Conservation (phyloP, 2,329 filamentous ascomycete species). For the Alternaria sp. region DNA sequence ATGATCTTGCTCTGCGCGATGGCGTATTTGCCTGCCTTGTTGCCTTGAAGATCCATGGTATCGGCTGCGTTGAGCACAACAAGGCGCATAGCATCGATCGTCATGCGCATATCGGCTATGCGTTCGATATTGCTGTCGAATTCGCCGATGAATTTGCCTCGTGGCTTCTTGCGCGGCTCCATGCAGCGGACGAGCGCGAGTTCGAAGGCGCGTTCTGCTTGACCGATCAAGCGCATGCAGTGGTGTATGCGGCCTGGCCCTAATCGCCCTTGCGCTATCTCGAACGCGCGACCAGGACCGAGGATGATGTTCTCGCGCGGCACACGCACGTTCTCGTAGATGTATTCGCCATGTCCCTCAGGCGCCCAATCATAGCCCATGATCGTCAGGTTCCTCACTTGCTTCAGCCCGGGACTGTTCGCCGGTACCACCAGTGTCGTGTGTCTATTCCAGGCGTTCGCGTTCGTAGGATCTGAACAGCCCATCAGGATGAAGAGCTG, state of each 20-base stretch:
- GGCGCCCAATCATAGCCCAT: slow-evolving; percentile 54
- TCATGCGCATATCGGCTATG: slow-evolving; percentile 52
- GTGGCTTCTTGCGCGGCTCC: slow-evolving; percentile 48
- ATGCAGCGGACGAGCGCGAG: slow-evolving; percentile 49
- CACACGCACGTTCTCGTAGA: slow-evolving; percentile 51
- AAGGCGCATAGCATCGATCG: slow-evolving; percentile 49
- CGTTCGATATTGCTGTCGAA: slow-evolving; percentile 53
- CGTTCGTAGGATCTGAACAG: slow-evolving; percentile 50
- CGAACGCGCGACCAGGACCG: slow-evolving; percentile 51
- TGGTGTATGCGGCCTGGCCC: slow-evolving; percentile 53
- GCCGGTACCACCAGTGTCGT: slow-evolving; percentile 50
- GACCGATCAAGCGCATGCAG: slow-evolving; percentile 52
- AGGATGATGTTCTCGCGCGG: slow-evolving; percentile 52
- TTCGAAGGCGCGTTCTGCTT: slow-evolving; percentile 53
- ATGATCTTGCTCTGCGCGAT: slow-evolving; percentile 54
- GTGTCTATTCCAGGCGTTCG: slow-evolving; percentile 50
- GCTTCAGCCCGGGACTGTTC: slow-evolving; percentile 47
- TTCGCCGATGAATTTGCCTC: slow-evolving; percentile 50
- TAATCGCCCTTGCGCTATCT: slow-evolving; percentile 52
- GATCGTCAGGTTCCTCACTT: slow-evolving; percentile 50
- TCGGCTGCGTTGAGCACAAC: slow-evolving; percentile 53
- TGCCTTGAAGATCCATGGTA: slow-evolving; percentile 51
- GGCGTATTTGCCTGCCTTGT: slow-evolving; percentile 50
- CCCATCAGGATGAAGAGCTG: slow-evolving; percentile 48
- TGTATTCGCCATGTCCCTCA: slow-evolving; percentile 52